Evolutionary conservation across 1,139 yeast genomes (phyloP).

Genomic region (Geotrichum restrictum): DNA sequence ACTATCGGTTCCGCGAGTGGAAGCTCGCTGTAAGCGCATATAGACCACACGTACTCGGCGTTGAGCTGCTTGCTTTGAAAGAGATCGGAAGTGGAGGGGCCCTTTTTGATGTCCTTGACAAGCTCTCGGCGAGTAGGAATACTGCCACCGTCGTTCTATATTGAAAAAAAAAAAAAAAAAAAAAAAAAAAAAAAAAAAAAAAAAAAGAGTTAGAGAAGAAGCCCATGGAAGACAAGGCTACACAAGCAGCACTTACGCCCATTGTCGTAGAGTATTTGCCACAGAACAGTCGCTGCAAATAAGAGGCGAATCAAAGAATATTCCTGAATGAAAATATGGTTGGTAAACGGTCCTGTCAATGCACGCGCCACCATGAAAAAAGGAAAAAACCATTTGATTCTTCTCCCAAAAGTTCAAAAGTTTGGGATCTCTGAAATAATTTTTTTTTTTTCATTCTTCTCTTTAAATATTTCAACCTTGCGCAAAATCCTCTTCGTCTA

Average conservation of each 20-base stretch:
- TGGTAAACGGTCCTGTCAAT: no score
- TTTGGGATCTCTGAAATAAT: background rate
- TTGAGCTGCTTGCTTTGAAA: slow-evolving; percentile 31
- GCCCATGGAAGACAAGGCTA: no score
- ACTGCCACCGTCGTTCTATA: slow-evolving; percentile 51
- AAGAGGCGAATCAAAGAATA: no score
- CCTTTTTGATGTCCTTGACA: slow-evolving; percentile 31
- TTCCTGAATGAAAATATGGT: background rate
- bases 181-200: no score
- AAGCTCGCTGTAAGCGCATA: slow-evolving; percentile 45
- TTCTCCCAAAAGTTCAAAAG: slow-evolving; percentile 11
- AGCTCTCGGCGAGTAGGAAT: slow-evolving; percentile 48
- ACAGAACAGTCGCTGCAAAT: no score
- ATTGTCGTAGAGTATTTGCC: no score
- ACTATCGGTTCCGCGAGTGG: slow-evolving; percentile 51
- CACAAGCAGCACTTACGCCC: slow-evolving; percentile 20
- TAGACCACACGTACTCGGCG: slow-evolving; percentile 41
- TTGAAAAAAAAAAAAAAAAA: background rate
- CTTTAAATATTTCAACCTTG: background rate
- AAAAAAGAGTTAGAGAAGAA: no score
- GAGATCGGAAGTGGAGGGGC: slow-evolving; percentile 30
- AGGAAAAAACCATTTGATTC: background rate
- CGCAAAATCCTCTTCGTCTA: background rate
- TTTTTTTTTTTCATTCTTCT: slow-evolving; percentile 4
- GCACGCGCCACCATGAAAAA: slow-evolving; percentile 18